A percentile compares a stretch with the other conserved stretches of the same genome.
Conservation (phyloP, 2,329 filamentous ascomycete species). For the Trichoderma sp. region DNA sequence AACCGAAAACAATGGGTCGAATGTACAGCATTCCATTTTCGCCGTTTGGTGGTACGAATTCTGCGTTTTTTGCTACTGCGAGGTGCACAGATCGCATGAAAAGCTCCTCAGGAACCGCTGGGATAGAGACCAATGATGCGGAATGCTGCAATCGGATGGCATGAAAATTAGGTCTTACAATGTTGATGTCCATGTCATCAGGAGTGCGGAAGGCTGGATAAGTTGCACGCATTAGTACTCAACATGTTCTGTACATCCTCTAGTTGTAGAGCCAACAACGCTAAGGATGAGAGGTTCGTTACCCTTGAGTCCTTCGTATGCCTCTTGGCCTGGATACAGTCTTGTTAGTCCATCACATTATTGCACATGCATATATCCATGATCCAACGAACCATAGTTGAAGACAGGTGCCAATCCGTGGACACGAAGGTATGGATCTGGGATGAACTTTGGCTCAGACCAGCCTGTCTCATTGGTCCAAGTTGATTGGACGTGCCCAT, state of each 20-base stretch:
- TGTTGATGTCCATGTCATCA: slow-evolving; percentile 6
- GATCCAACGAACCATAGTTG: slow-evolving; percentile 11
- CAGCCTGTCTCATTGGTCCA: slow-evolving; percentile 16
- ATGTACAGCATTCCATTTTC: slow-evolving; percentile 68
- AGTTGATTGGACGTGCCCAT: slow-evolving; percentile 14
- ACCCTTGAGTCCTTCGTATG: slow-evolving; percentile 24
- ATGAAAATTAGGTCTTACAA: slow-evolving; percentile 18
- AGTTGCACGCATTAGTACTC: not conserved
- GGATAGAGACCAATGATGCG: slow-evolving; percentile 54
- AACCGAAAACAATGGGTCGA: slow-evolving; percentile 64
- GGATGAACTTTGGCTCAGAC: slow-evolving; percentile 15
- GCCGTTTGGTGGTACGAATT: slow-evolving; percentile 65
- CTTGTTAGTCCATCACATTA: not conserved
- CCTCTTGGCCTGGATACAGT: slow-evolving; percentile 11
- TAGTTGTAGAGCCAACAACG: not conserved
- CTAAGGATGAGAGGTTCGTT: not conserved
- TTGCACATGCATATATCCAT: not conserved
- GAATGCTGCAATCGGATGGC: slow-evolving; percentile 19
- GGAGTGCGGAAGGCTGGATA: slow-evolving; percentile 9
- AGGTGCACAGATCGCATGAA: slow-evolving; percentile 61
- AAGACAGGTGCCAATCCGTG: slow-evolving; percentile 23
- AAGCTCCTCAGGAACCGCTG: slow-evolving; percentile 58
- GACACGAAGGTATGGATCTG: slow-evolving; percentile 13
- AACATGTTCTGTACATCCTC: not conserved
- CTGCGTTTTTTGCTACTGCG: slow-evolving; percentile 66